Evolutionary conservation across 139 green algal species (phyloP), one percentile per base, ranked within the genome.

Genomic region (Pseudopediastrum boryanum): DNA sequence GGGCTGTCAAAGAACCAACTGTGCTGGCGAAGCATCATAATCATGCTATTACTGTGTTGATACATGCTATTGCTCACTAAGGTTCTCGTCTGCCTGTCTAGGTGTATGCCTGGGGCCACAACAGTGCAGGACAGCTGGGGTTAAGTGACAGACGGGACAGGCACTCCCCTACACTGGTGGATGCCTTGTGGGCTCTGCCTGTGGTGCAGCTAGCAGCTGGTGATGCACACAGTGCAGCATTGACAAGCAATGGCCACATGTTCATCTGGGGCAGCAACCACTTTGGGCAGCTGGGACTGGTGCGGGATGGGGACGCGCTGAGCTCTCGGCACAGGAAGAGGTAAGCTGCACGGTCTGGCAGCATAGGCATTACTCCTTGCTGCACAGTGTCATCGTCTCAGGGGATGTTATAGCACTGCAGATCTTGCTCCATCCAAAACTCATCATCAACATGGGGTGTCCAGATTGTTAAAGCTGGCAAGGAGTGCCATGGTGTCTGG

Each of bases 221-320:
- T 23, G 89, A 92, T 33, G 56, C 58, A 27, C 94, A 98, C 83
- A 92, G 83, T n/a, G 84, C 85, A 41, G 94, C 93, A 4, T 79
- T 98, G 25, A 98, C 94, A 25, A 86, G 59, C 79, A 93, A 89
- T 54, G 93, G 94, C 13, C 90, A 94, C 59, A 79, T 97, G 51
- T 98, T 97, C 83, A 89, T 90, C 2, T 98, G 94, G 94, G 94
- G 94, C 71, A 80, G 77, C 73, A 96, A 97, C 81, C 82, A 88
- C 41, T 71, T 87, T 38, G 94, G 94, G 7, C 94, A 98, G 90
- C 89, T 97, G 51, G 94, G 94, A 16, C 81, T 97, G 58, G 87
- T 92, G 42, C 79, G 64, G 46, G 74, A 81, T 21, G 74, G 61
- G 2, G 74, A 81, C 62, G 48, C 62, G 6, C n/a, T 62, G 7